Percentiles rank a stretch among this genome's conserved stretches.
Evolutionary conservation across 2,329 filamentous ascomycete genomes (phyloP).

Genomic region (Cercospora berteroae): DNA sequence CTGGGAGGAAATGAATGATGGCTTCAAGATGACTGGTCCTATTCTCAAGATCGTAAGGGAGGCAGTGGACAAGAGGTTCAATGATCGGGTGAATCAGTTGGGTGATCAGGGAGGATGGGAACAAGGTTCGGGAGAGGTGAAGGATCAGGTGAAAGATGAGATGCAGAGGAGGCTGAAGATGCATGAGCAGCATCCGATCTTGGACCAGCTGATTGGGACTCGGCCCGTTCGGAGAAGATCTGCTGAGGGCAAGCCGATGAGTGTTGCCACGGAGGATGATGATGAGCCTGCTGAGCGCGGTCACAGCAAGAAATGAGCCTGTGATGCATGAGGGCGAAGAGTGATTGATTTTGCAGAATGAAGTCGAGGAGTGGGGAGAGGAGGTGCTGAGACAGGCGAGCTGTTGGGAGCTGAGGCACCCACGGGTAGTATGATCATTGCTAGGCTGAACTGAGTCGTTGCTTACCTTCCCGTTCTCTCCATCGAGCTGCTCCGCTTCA

Average conservation of each 20-base stretch:
- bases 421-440: background rate
- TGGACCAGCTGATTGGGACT: background rate
- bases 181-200: background rate
- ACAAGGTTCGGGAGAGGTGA: background rate
- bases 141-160: background rate
- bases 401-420: background rate
- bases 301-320: background rate
- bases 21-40: background rate
- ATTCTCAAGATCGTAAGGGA: background rate
- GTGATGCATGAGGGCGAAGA: no score
- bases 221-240: background rate
- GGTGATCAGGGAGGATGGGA: background rate
- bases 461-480: background rate
- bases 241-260: background rate
- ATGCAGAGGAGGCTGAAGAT: background rate
- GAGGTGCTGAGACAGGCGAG: background rate
- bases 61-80: background rate
- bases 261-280: background rate
- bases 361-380: no score
- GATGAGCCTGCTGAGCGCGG: background rate
- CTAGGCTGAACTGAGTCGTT: background rate
- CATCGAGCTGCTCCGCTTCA: background rate
- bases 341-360: no score
- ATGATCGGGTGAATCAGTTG: background rate
- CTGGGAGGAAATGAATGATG: background rate